Conservation (phyloP, 2,329 filamentous ascomycete species). For the Cercospora sp. region DNA sequence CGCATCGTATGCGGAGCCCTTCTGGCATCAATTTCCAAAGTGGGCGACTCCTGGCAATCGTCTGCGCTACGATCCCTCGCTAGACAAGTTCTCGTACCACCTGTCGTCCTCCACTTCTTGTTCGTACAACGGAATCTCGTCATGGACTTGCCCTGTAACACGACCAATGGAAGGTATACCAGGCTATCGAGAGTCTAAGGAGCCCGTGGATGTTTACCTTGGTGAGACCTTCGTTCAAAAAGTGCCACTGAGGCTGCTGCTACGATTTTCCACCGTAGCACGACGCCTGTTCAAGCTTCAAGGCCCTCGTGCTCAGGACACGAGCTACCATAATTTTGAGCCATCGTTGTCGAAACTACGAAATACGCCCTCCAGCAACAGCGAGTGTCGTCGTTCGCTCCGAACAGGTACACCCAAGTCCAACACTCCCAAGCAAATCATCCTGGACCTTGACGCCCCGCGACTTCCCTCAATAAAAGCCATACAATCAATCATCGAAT, state of each 20-base stretch:
- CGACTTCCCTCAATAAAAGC: slow-evolving; percentile 1
- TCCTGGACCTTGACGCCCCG: slow-evolving; percentile 4
- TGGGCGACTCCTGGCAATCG: slow-evolving; percentile 15
- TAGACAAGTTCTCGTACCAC: slow-evolving; percentile 15
- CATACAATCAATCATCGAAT: slow-evolving; percentile 1
- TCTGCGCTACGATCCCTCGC: slow-evolving; percentile 16
- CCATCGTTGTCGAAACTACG: background rate
- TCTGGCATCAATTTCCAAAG: slow-evolving; percentile 22
- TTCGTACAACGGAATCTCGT: background rate
- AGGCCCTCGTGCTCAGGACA: background rate
- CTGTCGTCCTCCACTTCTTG: background rate
- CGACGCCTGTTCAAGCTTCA: slow-evolving; percentile 5
- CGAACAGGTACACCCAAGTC: background rate
- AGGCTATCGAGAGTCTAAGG: background rate
- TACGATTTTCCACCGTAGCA: slow-evolving; percentile 20
- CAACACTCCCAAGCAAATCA: background rate
- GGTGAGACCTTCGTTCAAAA: slow-evolving; percentile 17
- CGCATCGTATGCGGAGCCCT: slow-evolving; percentile 14
- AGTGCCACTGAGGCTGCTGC: slow-evolving; percentile 15
- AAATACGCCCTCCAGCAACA: background rate
- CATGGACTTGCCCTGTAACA: background rate
- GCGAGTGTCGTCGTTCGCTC: background rate
- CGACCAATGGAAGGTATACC: background rate
- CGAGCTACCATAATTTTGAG: background rate
- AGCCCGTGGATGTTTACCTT: slow-evolving; percentile 19